Percentiles rank a stretch among this genome's conserved stretches.
Evolutionary conservation across 2,329 filamentous ascomycete genomes (phyloP).

Genomic region (Fusarium circinatum): DNA sequence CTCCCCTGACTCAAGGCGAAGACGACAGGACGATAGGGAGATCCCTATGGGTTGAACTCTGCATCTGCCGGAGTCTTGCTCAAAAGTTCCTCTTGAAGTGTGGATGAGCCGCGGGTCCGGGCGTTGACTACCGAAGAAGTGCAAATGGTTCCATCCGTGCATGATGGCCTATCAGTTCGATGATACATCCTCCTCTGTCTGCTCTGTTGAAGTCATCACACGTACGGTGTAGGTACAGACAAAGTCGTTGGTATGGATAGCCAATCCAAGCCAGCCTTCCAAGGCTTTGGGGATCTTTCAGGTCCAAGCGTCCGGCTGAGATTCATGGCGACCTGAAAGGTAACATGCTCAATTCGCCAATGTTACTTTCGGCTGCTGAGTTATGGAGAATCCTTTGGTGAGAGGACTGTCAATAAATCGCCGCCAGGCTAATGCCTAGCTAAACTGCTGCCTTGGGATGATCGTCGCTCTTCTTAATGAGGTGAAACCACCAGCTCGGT

Average conservation of each 20-base stretch:
- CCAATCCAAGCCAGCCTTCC: slow-evolving; percentile 1
- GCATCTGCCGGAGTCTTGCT: slow-evolving; percentile 30
- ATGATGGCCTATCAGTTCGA: slow-evolving; percentile 8
- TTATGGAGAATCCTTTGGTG: slow-evolving; percentile 24
- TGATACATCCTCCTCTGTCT: not conserved
- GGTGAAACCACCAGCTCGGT: slow-evolving; percentile 37
- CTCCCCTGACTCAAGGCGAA: slow-evolving; percentile 28
- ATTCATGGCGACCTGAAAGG: slow-evolving; percentile 19
- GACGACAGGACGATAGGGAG: slow-evolving; percentile 2
- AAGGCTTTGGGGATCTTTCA: slow-evolving; percentile 17
- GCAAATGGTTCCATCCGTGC: slow-evolving; percentile 9
- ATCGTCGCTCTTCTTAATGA: slow-evolving; percentile 23
- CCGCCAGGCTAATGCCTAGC: not conserved
- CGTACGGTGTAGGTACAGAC: slow-evolving; percentile 20
- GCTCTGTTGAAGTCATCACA: slow-evolving; percentile 13
- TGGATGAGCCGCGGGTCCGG: slow-evolving; percentile 31
- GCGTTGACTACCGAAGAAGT: slow-evolving; percentile 25
- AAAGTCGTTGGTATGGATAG: not conserved
- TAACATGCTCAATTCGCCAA: slow-evolving; percentile 23
- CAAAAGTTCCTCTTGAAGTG: slow-evolving; percentile 30
- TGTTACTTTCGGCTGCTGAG: slow-evolving; percentile 29
- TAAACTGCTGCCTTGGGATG: slow-evolving; percentile 25
- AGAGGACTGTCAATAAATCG: slow-evolving; percentile 11
- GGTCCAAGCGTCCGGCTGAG: slow-evolving; percentile 26
- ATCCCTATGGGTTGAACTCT: slow-evolving; percentile 28